A percentile compares a stretch with the other conserved stretches of the same genome.
Conservation (phyloP, 805 yeast genomes). For the Candida lessepsii region DNA sequence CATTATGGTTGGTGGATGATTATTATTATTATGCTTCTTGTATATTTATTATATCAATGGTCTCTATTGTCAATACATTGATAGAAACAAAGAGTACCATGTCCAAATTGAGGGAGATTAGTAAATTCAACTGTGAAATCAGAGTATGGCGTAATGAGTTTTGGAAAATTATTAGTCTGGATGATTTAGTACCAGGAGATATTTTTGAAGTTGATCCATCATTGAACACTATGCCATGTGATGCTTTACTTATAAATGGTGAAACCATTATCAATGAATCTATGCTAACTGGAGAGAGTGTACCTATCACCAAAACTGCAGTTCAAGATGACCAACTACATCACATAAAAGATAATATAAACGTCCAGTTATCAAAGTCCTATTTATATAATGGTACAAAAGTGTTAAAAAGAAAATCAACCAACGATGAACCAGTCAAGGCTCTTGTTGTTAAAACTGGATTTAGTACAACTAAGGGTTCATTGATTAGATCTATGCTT, state of each 20-base stretch:
- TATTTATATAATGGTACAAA: conserved; percentile 87
- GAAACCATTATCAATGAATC: conserved; percentile 97
- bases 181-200: conserved; percentile 93
- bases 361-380: conserved; percentile 68
- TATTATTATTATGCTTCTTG: conserved; percentile 94
- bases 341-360: conserved; percentile 58
- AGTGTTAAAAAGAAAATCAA: conserved; percentile 75
- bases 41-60: conserved; percentile 79
- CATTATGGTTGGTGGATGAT: conserved; percentile 89
- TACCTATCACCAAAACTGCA: conserved; percentile 83
- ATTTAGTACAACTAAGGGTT: conserved; percentile 93
- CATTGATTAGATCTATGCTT: conserved; percentile 89
- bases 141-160: conserved; percentile 90
- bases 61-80: conserved; percentile 77
- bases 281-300: conserved; percentile 97
- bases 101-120: conserved; percentile 67
- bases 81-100: conserved; percentile 82
- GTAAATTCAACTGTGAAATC: conserved; percentile 73
- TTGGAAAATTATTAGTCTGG: conserved; percentile 79
- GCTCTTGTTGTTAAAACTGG: conserved; percentile 91
- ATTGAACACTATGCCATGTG: conserved; percentile 76
- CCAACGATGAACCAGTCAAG: conserved; percentile 71
- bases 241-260: conserved; percentile 81
- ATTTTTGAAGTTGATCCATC: conserved; percentile 90
- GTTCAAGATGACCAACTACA: conserved; percentile 62